phyloP scores from a whole-genome alignment of 1,284 basidiomycete species.

The Rhodotorula sp. region DNA sequence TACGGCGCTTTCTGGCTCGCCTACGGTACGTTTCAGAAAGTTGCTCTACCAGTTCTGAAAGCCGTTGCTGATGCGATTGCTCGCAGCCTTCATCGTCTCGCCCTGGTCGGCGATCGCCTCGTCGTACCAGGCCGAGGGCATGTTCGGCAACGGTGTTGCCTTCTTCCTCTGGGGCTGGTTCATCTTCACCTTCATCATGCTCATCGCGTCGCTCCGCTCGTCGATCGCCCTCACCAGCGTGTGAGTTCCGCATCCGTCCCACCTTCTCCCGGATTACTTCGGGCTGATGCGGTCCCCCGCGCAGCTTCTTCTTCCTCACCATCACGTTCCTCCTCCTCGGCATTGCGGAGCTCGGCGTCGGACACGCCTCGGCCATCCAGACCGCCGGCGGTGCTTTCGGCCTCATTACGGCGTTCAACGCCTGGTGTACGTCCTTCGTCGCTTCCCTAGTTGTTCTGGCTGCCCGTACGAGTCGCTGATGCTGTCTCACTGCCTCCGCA shows the following conservation, averaged over 20 bases:
- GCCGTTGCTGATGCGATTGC: slow-evolving; percentile 47
- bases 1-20: slow-evolving; percentile 37
- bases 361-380: slow-evolving; percentile 41
- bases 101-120: slow-evolving; percentile 55
- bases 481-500: too few relatives aligned
- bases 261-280: too few relatives aligned
- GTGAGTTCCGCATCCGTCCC: too few relatives aligned
- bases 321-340: slow-evolving; percentile 35
- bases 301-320: slow-evolving; percentile 64
- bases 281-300: too few relatives aligned
- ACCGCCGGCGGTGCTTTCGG: slow-evolving; percentile 65
- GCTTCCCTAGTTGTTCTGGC: not conserved
- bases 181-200: slow-evolving; percentile 57
- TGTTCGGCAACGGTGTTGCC: slow-evolving; percentile 55
- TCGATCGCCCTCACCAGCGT: slow-evolving; percentile 62
- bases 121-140: slow-evolving; percentile 48
- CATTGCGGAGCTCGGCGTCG: slow-evolving; percentile 43
- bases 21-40: slow-evolving; percentile 10
- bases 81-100: slow-evolving; percentile 40
- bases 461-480: too few relatives aligned
- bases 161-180: slow-evolving; percentile 50
- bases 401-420: slow-evolving; percentile 47
- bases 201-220: slow-evolving; percentile 63
- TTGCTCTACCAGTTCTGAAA: not conserved
- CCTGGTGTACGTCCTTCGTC: slow-evolving; percentile 45